Evolutionary conservation across 2,329 filamentous ascomycete species (phyloP).

Genomic region (Neofusicoccum kwambonambiense): DNA sequence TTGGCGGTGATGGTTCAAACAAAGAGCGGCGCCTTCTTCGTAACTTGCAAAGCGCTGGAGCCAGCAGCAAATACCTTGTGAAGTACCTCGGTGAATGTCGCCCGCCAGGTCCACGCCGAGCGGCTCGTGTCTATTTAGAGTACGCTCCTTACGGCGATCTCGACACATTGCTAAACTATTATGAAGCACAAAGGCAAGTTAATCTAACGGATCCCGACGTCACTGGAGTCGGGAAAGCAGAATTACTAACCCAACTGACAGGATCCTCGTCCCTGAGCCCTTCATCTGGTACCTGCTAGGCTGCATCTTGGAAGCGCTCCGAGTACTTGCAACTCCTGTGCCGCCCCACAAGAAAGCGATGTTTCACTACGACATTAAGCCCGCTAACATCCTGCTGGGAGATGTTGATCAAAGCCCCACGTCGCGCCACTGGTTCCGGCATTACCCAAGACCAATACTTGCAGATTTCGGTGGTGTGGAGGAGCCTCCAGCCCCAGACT

Average conservation of each 20-base stretch:
- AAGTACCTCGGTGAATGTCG: not conserved
- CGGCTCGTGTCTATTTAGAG: not conserved
- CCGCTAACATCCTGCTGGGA: not conserved
- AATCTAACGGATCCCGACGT: not conserved
- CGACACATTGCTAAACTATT: not conserved
- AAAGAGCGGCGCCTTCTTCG: not conserved
- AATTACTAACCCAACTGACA: not conserved
- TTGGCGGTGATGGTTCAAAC: rapidly evolving
- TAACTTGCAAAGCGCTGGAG: not conserved
- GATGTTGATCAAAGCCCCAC: not conserved
- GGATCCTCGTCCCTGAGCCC: not conserved
- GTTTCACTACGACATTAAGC: conserved; percentile 11
- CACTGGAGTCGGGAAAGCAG: not conserved
- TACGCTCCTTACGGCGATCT: not conserved
- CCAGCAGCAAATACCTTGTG: not conserved
- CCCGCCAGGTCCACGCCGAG: not conserved
- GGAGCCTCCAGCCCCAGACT: not conserved
- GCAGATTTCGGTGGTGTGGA: not conserved
- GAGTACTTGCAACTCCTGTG: not conserved
- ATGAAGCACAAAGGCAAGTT: not conserved
- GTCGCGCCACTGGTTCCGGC: not conserved
- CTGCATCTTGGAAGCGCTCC: not conserved
- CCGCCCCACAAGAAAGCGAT: not conserved
- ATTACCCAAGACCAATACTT: not conserved
- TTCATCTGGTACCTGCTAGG: conserved; percentile 12